A percentile compares a stretch with the other conserved stretches of the same genome.
Evolutionary conservation across 1,139 yeast genomes (phyloP).

Genomic region (Suhomyces bribrorum): DNA sequence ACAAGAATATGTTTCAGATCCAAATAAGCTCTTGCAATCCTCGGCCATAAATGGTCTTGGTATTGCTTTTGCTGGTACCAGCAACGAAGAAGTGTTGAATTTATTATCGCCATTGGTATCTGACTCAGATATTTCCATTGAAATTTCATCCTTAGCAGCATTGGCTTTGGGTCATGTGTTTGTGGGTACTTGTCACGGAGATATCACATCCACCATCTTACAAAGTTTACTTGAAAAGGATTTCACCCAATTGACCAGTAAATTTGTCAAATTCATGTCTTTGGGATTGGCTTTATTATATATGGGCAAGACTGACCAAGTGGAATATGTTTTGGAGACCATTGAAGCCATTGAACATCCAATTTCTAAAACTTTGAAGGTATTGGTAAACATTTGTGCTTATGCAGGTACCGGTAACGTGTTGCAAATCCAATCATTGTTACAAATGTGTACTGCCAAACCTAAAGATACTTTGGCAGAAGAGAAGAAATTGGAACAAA

Average conservation of each 20-base stretch:
- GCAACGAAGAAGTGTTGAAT: slow-evolving; percentile 79
- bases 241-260: slow-evolving; percentile 71
- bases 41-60: slow-evolving; percentile 92
- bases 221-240: slow-evolving; percentile 90
- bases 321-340: slow-evolving; percentile 92
- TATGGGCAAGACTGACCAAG: slow-evolving; percentile 93
- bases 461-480: slow-evolving; percentile 38
- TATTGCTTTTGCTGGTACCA: slow-evolving; percentile 92
- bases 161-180: slow-evolving; percentile 91
- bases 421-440: slow-evolving; percentile 84
- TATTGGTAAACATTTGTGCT: slow-evolving; percentile 88
- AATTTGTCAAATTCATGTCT: slow-evolving; percentile 89
- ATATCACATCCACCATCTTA: slow-evolving; percentile 84
- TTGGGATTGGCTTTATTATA: slow-evolving; percentile 89
- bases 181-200: slow-evolving; percentile 96
- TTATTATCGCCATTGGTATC: slow-evolving; percentile 82
- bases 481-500: slow-evolving; percentile 37
- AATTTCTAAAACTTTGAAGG: slow-evolving; percentile 84
- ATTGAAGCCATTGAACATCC: slow-evolving; percentile 96
- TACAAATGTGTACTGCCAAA: slow-evolving; percentile 81
- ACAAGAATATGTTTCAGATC: slow-evolving; percentile 70
- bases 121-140: slow-evolving; percentile 74
- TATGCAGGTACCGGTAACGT: slow-evolving; percentile 99
- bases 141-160: slow-evolving; percentile 83
- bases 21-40: slow-evolving; percentile 58